Base-by-base conservation (phyloP, 352 stramenopile species). In the Halophytophthora polymorphica region DNA sequence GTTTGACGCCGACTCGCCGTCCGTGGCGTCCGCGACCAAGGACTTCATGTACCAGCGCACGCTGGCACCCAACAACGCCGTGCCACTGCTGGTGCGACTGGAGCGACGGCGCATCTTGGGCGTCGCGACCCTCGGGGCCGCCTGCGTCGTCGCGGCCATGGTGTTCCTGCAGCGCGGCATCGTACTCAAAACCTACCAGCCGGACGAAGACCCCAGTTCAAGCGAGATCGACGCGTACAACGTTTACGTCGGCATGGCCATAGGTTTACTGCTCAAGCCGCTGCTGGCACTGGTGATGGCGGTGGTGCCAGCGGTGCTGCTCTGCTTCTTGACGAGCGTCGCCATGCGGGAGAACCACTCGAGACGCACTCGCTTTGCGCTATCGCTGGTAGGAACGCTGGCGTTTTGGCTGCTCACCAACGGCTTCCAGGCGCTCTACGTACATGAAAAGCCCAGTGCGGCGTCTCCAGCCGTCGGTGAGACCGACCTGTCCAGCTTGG, bases 331-430 rank as follows among this genome's bases (percentile, higher is more conserved):
- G 23, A 88, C 80, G 10, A 50, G 64, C 34, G 57, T 56, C 37
- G 64, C 66, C 14, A 86, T 90, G 80, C 55, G 64, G 34, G 68
- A 78, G 31, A 64, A 56, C n/a, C 64, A 23, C 17, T 66, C 50
- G 13, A 59, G 45, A 36, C 53, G 49, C 22, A 61, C 58, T 12
- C 61, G 67, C 10, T 46, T 62, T 11, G 40, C 53, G 1, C 29
- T 83, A 18, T 61, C 66, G 3, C 38, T 69, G 13, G 22, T 80
- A 18, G 62, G 59, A 6, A 71, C 72, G 34, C 49, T 69, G n/a
- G 45, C 83, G 33, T 37, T 87, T 8, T 88, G 71, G 65, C 55
- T 86, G n/a, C 59, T 90, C n/a, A 66, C 67, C 31, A 90, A 85
- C 49, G 66, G 76, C 19, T 83, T 88, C 45, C 64, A 75, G 53